phyloP scores from a whole-genome alignment of 495 filamentous ascomycete genomes.

The Pyrenopolyporus hunteri region DNA sequence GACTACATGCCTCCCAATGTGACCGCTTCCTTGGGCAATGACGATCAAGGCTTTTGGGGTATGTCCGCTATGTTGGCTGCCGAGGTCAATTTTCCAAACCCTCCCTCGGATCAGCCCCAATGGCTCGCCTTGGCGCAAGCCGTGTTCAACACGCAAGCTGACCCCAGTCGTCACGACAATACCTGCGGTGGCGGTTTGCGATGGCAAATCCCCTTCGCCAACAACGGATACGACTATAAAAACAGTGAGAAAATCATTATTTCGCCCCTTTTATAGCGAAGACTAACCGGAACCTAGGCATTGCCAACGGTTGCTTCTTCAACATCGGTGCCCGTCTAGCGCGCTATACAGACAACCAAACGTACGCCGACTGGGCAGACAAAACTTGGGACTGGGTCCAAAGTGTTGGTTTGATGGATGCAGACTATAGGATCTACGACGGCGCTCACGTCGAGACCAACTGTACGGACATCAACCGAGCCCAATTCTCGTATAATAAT shows the following conservation, averaged over 20 bases:
- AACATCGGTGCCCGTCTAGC: constrained; percentile 78
- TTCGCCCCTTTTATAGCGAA: not conserved
- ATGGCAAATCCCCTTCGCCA: constrained; percentile 80
- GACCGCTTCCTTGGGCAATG: constrained; percentile 75
- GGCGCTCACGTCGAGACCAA: constrained; percentile 68
- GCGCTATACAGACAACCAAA: constrained; percentile 75
- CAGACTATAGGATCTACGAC: constrained; percentile 69
- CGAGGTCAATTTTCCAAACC: constrained; percentile 73
- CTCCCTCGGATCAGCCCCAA: constrained; percentile 61
- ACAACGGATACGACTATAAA: constrained; percentile 84
- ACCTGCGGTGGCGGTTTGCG: constrained; percentile 73
- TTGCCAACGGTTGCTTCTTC: constrained; percentile 83
- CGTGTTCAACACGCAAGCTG: constrained; percentile 74
- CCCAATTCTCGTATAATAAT: constrained; percentile 78
- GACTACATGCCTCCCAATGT: constrained; percentile 74
- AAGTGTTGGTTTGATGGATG: constrained; percentile 65
- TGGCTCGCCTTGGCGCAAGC: constrained; percentile 79
- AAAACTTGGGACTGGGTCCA: constrained; percentile 75
- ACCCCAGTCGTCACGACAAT: constrained; percentile 65
- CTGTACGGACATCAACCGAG: constrained; percentile 65
- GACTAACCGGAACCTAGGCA: constrained; percentile 41
- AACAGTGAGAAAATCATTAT: constrained; percentile 64
- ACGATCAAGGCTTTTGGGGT: constrained; percentile 86
- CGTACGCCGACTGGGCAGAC: constrained; percentile 79
- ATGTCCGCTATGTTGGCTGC: constrained; percentile 77